Base-by-base conservation (phyloP, 2,329 filamentous ascomycete species). In the Macroventuria anomochaeta region DNA sequence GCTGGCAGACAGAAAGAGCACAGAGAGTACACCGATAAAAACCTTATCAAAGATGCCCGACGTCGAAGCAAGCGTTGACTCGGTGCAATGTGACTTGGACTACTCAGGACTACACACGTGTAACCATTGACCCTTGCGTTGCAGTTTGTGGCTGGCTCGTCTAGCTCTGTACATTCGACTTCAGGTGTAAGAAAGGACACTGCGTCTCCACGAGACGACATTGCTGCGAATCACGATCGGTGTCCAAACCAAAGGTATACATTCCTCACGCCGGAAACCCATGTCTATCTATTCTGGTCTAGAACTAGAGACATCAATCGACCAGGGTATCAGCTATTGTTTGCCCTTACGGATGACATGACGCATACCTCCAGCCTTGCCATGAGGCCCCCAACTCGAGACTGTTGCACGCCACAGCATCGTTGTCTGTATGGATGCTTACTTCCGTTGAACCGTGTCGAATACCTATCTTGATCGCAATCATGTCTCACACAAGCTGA, bases 1-100 rank as follows among this genome's bases (percentile, higher is more conserved):
- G 21, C 13, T 26, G 36, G 23, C 23, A 25, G 23, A 8, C 23
- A 25, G 23, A 25, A n/a, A 11, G 36, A 21, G 25, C 7, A n/a
- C 25, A n/a, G n/a, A n/a, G n/a, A n/a, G n/a, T n/a, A 12, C 5
- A 38, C 15, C 13, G 17, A 20, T 20, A 8, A 21, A 1, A 23
- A 31, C 4, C 12, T 26, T 11, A 8, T 18, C n/a, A 28, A 7
- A 25, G 21, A 52, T 25, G 34, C 33, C 36, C n/a, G 21, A 36
- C n/a, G 36, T 53, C 29, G n/a, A 46, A 53, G 49, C 36, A 53
- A 53, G 42, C 25, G 20, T 29, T 42, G 37, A 12, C 18, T 10
- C 10, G 21, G 31, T 40, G 41, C 46, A 36, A 25, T 36, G 23
- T 41, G 15, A 29, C 21, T 11, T 34, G n/a, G 17, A 13, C 41